A percentile compares a stretch with the other conserved stretches of the same genome.
These are phyloP conservation scores for Turritis glabra DNA, from an alignment of 345 rosid genomes.

Conservation along the genomic window DNA sequence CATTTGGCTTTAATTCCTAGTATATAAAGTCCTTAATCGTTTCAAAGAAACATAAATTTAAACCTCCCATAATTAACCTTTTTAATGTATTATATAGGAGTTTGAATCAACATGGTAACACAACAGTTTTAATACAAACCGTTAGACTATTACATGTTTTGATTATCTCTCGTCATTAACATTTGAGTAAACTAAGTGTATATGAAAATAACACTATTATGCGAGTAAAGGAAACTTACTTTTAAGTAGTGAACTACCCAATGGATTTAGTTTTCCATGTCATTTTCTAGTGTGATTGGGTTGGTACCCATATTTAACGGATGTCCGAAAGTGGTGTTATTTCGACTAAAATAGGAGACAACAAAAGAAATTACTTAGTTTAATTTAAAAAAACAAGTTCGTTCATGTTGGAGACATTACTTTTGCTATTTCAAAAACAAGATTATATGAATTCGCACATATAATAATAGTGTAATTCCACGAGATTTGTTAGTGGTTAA, in stretches of 20 bases:
- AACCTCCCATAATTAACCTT: no score
- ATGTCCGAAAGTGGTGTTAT: no score
- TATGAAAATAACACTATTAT: neutral
- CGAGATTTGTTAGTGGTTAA: neutral
- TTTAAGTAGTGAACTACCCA: neutral
- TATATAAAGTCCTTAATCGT: neutral
- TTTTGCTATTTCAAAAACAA: neutral
- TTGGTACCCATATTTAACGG: no score
- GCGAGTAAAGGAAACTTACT: neutral
- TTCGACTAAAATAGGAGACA: neutral
- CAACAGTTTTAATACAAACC: neutral
- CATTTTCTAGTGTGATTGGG: neutral
- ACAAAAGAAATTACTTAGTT: neutral
- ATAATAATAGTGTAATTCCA: neutral
- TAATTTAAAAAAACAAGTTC: no score
- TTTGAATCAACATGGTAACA: neutral
- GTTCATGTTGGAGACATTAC: neutral
- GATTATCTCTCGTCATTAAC: no score
- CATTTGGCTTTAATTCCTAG: neutral
- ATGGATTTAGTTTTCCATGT: neutral
- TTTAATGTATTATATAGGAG: neutral
- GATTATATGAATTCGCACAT: neutral
- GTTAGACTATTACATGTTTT: no score
- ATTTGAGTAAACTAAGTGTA: neutral
- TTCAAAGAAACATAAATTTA: neutral